Base-by-base conservation (phyloP, 2,329 filamentous ascomycete species). In the Apiospora kogelbergensis region DNA sequence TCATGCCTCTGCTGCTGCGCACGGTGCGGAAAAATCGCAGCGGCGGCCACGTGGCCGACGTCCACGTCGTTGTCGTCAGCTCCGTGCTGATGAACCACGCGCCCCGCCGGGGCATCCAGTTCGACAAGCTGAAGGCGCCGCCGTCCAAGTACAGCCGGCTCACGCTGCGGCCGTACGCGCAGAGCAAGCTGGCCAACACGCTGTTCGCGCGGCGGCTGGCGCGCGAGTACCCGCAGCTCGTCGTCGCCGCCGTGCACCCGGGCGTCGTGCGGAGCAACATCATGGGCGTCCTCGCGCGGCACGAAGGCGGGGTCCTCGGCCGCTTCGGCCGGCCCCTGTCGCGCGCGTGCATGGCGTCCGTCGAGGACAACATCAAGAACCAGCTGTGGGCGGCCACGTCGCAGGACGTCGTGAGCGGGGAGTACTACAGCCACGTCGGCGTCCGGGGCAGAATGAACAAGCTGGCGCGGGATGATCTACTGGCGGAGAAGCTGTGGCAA, bases 311-410 rank as follows among this genome's bases (percentile, higher is more conserved):
- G 2, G 11, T 46, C 9, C 37, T 37, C 11, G 65, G 20, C 1
- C 20, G 6, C 13, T 10, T 41, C 11, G 41, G 41, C 6, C 7
- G 26, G 6, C 26, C 48, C 2, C 24, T 57, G 5, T 57, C 48
- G 15, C 48, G 26, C 15, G 37, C 41, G 3, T 44, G 37, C 22
- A 33, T 57, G 26, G 48, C 26, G 24, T 57, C 48, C 15, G 48
- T 57, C 11, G 76, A 80, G 63, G 74, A 81, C 66, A 81, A 82
- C n/a, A 74, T 77, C 42, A 77, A 76, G 70, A 81, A 79, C 69
- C 78, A 81, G 73, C 68, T 83, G 11, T 84, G 80, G 79, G 80
- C 79, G 33, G 72, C 71, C 11, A 78, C 77, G 24, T 79, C 77
- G 22, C 68, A 70, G 30, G 71, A 73, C 24, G 73, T 76, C 65